These are phyloP conservation scores for Takashimella koratensis DNA, from an alignment of 1,284 basidiomycete species.

Conservation along the genomic window DNA sequence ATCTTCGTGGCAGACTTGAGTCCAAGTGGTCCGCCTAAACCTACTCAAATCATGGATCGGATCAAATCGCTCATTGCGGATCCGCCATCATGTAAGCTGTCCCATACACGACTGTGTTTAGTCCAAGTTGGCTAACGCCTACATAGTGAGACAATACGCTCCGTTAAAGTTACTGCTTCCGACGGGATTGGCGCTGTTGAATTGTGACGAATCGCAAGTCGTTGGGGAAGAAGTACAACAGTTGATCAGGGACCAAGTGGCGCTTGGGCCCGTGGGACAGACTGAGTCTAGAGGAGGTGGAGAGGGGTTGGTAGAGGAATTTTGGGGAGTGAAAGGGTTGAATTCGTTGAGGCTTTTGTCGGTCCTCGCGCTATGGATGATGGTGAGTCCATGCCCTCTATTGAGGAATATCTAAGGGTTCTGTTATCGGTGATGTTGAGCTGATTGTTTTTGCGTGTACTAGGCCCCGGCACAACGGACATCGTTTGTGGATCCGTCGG, in stretches of 20 bases:
- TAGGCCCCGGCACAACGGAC: too few species aligned
- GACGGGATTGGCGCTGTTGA: background rate
- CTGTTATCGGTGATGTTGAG: too few species aligned
- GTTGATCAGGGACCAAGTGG: background rate
- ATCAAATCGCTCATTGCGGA: constrained; percentile 15
- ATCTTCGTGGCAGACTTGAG: constrained; percentile 31
- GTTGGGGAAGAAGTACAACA: background rate
- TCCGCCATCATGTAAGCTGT: constrained; percentile 22
- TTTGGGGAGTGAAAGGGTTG: constrained; percentile 8
- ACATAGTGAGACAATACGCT: constrained; percentile 18
- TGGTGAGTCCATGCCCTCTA: constrained; percentile 8
- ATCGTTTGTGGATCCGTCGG: too few species aligned
- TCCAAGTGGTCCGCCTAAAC: constrained; percentile 2
- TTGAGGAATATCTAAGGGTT: background rate
- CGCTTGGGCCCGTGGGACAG: too few species aligned
- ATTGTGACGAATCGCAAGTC: background rate
- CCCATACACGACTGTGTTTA: background rate
- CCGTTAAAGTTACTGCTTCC: constrained; percentile 22
- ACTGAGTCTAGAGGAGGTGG: too few species aligned
- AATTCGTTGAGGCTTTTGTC: constrained; percentile 9
- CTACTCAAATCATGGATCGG: constrained; percentile 7
- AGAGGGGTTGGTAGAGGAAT: background rate
- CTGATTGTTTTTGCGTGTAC: too few species aligned
- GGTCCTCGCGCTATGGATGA: constrained; percentile 14
- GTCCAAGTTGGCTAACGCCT: too few species aligned